Evolutionary conservation across 192 early-diverging fungal species (phyloP), one percentile per base, ranked within the genome.

Genomic region (Backusella tuberculispora): DNA sequence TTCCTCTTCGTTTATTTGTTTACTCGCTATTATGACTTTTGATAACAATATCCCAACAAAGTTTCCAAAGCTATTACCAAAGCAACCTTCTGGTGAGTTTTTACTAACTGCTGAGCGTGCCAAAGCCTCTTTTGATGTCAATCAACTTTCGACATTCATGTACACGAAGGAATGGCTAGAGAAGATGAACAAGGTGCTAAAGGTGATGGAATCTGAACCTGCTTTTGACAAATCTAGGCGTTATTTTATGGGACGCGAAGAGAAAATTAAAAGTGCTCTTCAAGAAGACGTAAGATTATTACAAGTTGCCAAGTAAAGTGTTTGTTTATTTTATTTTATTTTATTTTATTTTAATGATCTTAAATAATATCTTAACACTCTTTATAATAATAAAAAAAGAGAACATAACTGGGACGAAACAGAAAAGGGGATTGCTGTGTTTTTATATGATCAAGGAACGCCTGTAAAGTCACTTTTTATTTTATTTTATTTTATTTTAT

Each of bases 221-320:
- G 88, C 86, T 12, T 93, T 96, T 75, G 85, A 88, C 66, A 86
- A 94, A 78, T 88, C 86, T 13, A 74, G 90, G 29, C 82, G 87
- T 66, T 93, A 92, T 80, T 95, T 86, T 74, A 81, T 88, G 76
- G 88, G 90, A 69, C 89, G 95, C 46, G 77, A 83, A 14, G 92
- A 95, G n/a, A 84, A 85, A 44, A 86, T 94, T 74, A 76, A 85
- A 26, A 76, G 83, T 69, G 85, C 90, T 66, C 78, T 93, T 7
- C 66, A 68, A 72, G 89, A 91, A 76, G 90, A 89, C 21, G 75
- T 78, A 42, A 87, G 89, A 5, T 81, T 93, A 47, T 81, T 91
- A 45, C 86, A 91, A 77, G 75, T 96, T 37, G 74, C 84, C 26
- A 80, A 80, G 82, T 86, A 88, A 77, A 73, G 29, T 38, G 60